Conservation (phyloP, 345 rosid species). For the Salix purpurea region DNA sequence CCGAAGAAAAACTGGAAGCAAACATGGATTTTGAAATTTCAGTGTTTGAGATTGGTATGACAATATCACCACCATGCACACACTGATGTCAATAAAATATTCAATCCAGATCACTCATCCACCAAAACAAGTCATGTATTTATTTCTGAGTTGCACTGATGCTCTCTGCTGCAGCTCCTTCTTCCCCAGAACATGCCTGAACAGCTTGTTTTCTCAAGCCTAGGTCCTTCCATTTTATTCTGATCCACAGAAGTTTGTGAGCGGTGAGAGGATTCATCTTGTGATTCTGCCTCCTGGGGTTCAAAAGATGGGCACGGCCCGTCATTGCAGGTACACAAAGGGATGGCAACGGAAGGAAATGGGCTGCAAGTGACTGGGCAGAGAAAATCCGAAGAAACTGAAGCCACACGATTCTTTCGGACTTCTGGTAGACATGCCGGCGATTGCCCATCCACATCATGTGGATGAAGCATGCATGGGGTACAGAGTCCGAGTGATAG, state of each 20-base stretch:
- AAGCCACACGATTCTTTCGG: constrained; percentile 59
- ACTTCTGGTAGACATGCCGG: constrained; percentile 56
- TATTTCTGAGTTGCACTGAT: constrained; percentile 95
- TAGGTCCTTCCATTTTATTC: constrained; percentile 68
- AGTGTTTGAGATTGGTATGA: not conserved
- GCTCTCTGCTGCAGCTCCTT: constrained; percentile 98
- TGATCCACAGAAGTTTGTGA: constrained; percentile 47
- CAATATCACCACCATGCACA: not conserved
- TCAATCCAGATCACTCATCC: not conserved
- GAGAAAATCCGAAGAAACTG: constrained; percentile 76
- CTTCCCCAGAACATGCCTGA: constrained; percentile 98
- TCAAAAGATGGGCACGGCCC: constrained; percentile 81
- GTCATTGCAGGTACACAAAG: constrained; percentile 82
- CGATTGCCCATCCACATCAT: constrained; percentile 50
- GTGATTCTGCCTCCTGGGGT: constrained; percentile 49
- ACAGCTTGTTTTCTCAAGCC: constrained; percentile 79
- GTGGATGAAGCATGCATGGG: constrained; percentile 83
- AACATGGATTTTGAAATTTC: constrained; percentile 23
- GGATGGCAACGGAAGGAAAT: constrained; percentile 81
- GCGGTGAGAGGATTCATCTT: constrained; percentile 42
- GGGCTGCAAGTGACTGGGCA: constrained; percentile 95
- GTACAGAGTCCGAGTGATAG: constrained; percentile 80
- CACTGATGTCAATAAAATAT: not conserved
- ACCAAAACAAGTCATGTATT: constrained; percentile 48
- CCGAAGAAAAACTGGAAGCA: constrained; percentile 20